Evolutionary conservation across 2,329 filamentous ascomycete genomes (phyloP).

Genomic region (Colletotrichum nymphaeae): DNA sequence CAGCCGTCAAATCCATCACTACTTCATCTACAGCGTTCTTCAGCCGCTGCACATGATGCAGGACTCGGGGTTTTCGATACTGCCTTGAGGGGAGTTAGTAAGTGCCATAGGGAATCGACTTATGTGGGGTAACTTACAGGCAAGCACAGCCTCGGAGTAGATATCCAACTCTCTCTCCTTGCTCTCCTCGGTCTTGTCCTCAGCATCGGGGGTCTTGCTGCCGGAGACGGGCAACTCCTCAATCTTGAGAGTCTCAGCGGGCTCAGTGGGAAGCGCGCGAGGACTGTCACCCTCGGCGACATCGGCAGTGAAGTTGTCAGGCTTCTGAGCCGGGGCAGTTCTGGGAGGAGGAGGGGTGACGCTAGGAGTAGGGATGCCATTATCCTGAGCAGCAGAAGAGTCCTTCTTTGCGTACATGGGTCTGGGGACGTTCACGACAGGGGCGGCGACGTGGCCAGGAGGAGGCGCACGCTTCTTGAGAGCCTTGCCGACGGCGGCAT

Average conservation of each 20-base stretch:
- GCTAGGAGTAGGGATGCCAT: slow-evolving; percentile 76
- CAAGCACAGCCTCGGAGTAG: slow-evolving; percentile 90
- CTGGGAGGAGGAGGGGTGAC: slow-evolving; percentile 72
- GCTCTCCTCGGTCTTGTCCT: slow-evolving; percentile 79
- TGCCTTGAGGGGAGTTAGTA: slow-evolving; percentile 66
- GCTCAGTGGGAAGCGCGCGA: slow-evolving; percentile 80
- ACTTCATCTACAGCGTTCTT: slow-evolving; percentile 34
- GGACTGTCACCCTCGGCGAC: slow-evolving; percentile 82
- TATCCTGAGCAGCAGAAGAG: slow-evolving; percentile 55
- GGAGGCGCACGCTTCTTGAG: slow-evolving; percentile 77
- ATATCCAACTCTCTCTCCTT: slow-evolving; percentile 89
- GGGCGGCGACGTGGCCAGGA: slow-evolving; percentile 66
- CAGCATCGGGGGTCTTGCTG: slow-evolving; percentile 70
- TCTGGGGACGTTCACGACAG: slow-evolving; percentile 70
- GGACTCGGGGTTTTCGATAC: slow-evolving; percentile 95
- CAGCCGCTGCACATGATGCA: slow-evolving; percentile 99
- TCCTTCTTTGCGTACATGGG: slow-evolving; percentile 72
- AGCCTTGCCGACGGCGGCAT: slow-evolving; percentile 78
- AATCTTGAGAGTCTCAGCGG: slow-evolving; percentile 68
- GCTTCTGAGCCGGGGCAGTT: slow-evolving; percentile 67
- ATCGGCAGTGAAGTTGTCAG: slow-evolving; percentile 81
- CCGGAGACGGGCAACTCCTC: slow-evolving; percentile 71
- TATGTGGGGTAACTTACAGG: slow-evolving; percentile 70
- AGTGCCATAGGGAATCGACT: slow-evolving; percentile 5
- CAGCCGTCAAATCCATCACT: slow-evolving; percentile 33